Evolutionary conservation across 1,139 yeast species (phyloP).

Genomic region (Groenewaldozyma auringiensis): DNA sequence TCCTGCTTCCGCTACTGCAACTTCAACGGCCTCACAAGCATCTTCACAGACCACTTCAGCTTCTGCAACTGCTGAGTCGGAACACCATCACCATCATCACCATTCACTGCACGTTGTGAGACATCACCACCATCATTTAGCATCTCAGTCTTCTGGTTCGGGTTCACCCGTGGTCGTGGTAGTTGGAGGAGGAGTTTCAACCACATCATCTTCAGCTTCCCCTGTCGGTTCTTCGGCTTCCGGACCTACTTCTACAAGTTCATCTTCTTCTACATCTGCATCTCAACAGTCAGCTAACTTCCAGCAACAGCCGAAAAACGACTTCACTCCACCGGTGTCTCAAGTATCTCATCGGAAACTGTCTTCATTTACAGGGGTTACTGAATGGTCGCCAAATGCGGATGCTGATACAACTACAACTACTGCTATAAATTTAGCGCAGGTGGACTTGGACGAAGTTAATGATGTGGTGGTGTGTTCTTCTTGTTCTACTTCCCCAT

Average conservation of each 20-base stretch:
- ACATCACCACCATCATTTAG: conserved; percentile 4
- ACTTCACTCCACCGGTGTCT: neutral
- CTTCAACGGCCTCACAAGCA: neutral
- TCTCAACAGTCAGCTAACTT: neutral
- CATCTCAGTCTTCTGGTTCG: neutral
- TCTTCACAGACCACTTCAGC: neutral
- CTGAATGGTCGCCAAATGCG: neutral
- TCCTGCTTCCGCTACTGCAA: neutral
- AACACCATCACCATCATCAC: conserved; percentile 1
- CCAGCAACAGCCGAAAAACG: neutral
- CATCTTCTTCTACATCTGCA: neutral
- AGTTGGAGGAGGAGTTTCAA: no score
- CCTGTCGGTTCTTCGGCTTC: no score
- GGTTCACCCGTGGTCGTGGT: neutral
- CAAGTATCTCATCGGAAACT: conserved; percentile 4
- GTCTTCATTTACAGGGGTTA: conserved; percentile 4
- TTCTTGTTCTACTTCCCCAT: neutral
- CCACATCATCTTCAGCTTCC: conserved; percentile 1
- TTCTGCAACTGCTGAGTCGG: neutral
- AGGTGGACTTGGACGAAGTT: neutral
- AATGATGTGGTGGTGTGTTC: neutral
- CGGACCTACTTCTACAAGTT: neutral
- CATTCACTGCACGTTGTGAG: neutral
- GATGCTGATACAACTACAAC: neutral
- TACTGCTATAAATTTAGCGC: neutral